phyloP scores from a whole-genome alignment of 2,329 filamentous ascomycete species.

The Tolypocladium tropicale region DNA sequence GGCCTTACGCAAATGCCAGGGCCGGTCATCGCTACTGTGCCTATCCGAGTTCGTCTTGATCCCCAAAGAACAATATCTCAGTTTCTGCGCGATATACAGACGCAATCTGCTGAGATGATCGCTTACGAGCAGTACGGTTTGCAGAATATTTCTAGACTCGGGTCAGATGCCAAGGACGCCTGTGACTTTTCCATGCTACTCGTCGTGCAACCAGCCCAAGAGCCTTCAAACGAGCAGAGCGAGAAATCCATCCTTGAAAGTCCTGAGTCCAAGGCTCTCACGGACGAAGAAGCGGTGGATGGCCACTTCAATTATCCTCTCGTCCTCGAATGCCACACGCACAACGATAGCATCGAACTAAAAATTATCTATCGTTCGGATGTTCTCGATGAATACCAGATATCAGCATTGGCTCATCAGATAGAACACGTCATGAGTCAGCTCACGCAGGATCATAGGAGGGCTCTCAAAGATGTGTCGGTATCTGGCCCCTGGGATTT shows the following conservation, averaged over 20 bases:
- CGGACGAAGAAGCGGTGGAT: neutral
- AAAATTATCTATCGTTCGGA: neutral
- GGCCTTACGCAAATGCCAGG: slow-evolving; percentile 12
- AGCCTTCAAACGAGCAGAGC: neutral
- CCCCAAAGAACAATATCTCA: slow-evolving; percentile 2
- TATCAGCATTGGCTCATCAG: neutral
- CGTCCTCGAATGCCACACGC: neutral
- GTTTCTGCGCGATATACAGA: slow-evolving; percentile 8
- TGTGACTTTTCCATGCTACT: slow-evolving; percentile 3
- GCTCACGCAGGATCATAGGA: neutral
- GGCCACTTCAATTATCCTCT: slow-evolving; percentile 7
- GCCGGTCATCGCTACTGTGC: slow-evolving; percentile 10
- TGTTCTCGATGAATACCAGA: neutral
- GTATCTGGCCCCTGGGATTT: neutral
- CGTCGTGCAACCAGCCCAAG: neutral
- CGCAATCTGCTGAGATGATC: slow-evolving; percentile 7
- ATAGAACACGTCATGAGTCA: neutral
- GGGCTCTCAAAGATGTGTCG: neutral
- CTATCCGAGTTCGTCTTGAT: slow-evolving; percentile 4
- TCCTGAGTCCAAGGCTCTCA: neutral
- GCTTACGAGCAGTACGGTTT: slow-evolving; percentile 9
- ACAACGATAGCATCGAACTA: neutral
- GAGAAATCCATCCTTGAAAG: neutral
- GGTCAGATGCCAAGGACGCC: neutral
- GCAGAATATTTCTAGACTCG: slow-evolving; percentile 3